Base-by-base conservation (phyloP, 2,329 filamentous ascomycete species). In the Ascochyta fabae region DNA sequence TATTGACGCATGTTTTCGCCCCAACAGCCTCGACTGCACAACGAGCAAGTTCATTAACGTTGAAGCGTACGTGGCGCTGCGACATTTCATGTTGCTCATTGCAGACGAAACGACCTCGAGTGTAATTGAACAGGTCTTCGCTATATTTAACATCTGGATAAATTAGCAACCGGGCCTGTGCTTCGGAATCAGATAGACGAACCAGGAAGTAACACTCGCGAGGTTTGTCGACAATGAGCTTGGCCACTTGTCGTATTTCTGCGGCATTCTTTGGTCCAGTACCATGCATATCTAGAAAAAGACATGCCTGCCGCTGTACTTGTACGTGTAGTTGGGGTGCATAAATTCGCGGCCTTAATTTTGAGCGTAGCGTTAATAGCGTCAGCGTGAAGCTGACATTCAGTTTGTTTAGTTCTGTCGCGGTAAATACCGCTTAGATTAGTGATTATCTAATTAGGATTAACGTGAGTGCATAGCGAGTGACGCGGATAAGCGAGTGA, bases 61-160 rank as follows among this genome's bases (percentile, higher is more conserved):
- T 62, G 59, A 74, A 75, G 29, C 41, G 54, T 12, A 69, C 60
- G 16, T 62, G 48, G 27, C 69, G 66, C 39, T 60, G 60, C 10
- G 52, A 49, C 45, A 68, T 47, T 34, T 74, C 60, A 41, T 60
- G 29, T 29, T 39, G 15, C 40, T 73, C 69, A 56, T 72, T 42
- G 24, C 41, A 54, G 16, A 73, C 49, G 36, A 70, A 72, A 9
- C 69, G 66, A 35, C 64, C 68, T 33, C 61, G 58, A 40, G 70
- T 73, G 49, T 65, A 72, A 13, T 62, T 63, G 59, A 65, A 71
- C n/a, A 71, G 42, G 9, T 70, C 60, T 33, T 64, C 53, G 34
- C 16, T 56, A 47, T 65, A 64, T 10, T 63, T 39, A 3, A 64
- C 35, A 41, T 60, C 60, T 66, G 40, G 15, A 4, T 26, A 36